Conservation (phyloP, 805 yeast genomes). For the Metschnikowia borealis region DNA sequence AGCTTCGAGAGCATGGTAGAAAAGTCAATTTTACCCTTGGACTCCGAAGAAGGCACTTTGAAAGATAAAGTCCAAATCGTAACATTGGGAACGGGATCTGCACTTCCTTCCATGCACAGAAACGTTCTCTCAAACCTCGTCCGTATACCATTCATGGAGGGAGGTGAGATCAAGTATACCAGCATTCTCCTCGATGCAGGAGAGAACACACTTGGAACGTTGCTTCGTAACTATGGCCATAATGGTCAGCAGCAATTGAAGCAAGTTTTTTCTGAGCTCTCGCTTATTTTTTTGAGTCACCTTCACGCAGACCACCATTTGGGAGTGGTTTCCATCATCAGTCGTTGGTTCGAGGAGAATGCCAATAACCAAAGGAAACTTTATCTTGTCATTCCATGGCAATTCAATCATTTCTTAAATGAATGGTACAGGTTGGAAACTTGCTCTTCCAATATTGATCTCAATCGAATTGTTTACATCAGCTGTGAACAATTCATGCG, state of each 20-base stretch:
- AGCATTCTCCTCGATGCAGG: slow-evolving; percentile 86
- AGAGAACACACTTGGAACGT: slow-evolving; percentile 78
- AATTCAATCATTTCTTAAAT: slow-evolving; percentile 56
- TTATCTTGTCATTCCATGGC: slow-evolving; percentile 71
- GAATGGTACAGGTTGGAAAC: slow-evolving; percentile 63
- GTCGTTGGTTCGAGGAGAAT: slow-evolving; percentile 58
- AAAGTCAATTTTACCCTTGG: slow-evolving; percentile 16
- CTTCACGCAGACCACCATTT: slow-evolving; percentile 96
- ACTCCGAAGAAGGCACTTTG: slow-evolving; percentile 20
- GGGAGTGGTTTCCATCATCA: slow-evolving; percentile 69
- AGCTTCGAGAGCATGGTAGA: slow-evolving; percentile 13
- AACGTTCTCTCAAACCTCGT: slow-evolving; percentile 81
- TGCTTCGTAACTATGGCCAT: slow-evolving; percentile 58
- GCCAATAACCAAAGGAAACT: slow-evolving; percentile 33
- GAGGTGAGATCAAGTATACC: slow-evolving; percentile 28
- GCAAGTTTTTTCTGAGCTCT: slow-evolving; percentile 55
- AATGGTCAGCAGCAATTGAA: slow-evolving; percentile 32
- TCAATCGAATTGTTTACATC: slow-evolving; percentile 45
- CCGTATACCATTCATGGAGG: slow-evolving; percentile 53
- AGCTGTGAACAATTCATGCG: slow-evolving; percentile 57
- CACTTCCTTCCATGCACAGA: slow-evolving; percentile 78
- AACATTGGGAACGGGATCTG: slow-evolving; percentile 90
- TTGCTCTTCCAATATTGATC: slow-evolving; percentile 23
- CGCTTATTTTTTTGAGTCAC: slow-evolving; percentile 73
- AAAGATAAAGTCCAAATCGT: slow-evolving; percentile 60